Evolutionary conservation across 371 early-diverging fungal species (phyloP), one percentile per base, ranked within the genome.

Genomic region (Coemansia linderi): DNA sequence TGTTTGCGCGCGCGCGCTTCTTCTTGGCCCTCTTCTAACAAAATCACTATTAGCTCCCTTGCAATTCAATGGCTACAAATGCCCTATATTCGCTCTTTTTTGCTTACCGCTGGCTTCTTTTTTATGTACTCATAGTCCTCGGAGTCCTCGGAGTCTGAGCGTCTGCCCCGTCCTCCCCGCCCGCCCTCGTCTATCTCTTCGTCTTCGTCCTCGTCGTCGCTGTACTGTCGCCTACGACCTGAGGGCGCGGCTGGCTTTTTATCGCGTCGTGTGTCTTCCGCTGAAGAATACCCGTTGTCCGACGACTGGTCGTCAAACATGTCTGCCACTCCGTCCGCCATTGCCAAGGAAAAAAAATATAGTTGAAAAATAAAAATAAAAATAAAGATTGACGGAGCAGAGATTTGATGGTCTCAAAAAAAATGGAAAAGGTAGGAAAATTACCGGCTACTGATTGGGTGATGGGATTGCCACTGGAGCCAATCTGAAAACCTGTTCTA

Each of bases 1-100:
- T 85, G 60, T 69, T 70, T 8, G 75, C 54, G 38, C 73, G 71
- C 61, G 80, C 75, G 61, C 81, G 83, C 52, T 83, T 84, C 71
- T 83, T 85, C 63, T 19, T 80, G 84, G 78, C 69, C 74, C 69
- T 66, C 61, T 65, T 58, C 41, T 31, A 27, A 24, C 22, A 62
- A 17, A 31, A 44, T 22, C 17, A n/a, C 33, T 46, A 46, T 46
- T 19, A 46, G 46, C n/a, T 9, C 0, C 19, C n/a, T 8, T 8
- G 46, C 9, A 46, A 9, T 46, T 46, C 61, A 61, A 15, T 29
- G 15, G 6, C 19, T 38, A 29, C 27, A n/a, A 61, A 29, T n/a
- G 22, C 31, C 6, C 44, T 29, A 1, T 17, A 44, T 37, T n/a
- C 65, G 15, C 36, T 22, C 22, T 22, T 22, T 22, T 22, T 66